Evolutionary conservation across 169 alveolate species (phyloP).

Genomic region (Babesia bigemina): DNA sequence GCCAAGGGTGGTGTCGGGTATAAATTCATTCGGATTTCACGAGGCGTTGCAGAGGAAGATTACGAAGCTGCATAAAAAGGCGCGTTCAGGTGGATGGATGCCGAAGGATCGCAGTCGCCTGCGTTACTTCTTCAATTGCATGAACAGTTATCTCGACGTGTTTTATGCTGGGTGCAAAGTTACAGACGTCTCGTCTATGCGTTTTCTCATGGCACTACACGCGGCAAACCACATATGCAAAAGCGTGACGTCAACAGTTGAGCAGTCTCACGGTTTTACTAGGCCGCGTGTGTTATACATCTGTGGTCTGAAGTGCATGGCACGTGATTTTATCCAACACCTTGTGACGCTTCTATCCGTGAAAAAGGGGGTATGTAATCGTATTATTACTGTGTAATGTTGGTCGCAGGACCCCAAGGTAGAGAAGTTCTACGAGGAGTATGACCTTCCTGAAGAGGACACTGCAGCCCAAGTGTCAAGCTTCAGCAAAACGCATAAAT

Average conservation of each 20-base stretch:
- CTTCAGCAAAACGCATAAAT: constrained; percentile 63
- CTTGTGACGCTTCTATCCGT: constrained; percentile 69
- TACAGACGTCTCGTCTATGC: constrained; percentile 12
- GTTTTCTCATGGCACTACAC: constrained; percentile 50
- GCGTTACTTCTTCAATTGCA: constrained; percentile 46
- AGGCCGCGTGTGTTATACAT: constrained; percentile 81
- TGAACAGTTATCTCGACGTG: constrained; percentile 62
- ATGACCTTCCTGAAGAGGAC: constrained; percentile 70
- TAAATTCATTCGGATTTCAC: constrained; percentile 1
- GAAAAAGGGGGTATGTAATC: constrained; percentile 56
- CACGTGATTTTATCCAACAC: constrained; percentile 71
- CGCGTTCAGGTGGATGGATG: neutral
- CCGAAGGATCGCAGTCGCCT: constrained; percentile 13
- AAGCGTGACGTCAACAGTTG: constrained; percentile 22
- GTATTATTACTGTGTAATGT: constrained; percentile 10
- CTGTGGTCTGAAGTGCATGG: constrained; percentile 78
- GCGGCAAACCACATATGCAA: constrained; percentile 53
- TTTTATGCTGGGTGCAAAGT: constrained; percentile 35
- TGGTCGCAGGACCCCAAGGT: constrained; percentile 56
- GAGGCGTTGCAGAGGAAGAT: constrained; percentile 13
- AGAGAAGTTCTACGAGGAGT: constrained; percentile 73
- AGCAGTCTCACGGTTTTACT: constrained; percentile 81
- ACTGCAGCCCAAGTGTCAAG: constrained; percentile 53
- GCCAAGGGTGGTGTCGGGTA: constrained; percentile 25
- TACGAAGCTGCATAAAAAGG: constrained; percentile 11